Base-by-base conservation (phyloP, 371 early-diverging fungal genomes). In the Cokeromyces recurvatus region DNA sequence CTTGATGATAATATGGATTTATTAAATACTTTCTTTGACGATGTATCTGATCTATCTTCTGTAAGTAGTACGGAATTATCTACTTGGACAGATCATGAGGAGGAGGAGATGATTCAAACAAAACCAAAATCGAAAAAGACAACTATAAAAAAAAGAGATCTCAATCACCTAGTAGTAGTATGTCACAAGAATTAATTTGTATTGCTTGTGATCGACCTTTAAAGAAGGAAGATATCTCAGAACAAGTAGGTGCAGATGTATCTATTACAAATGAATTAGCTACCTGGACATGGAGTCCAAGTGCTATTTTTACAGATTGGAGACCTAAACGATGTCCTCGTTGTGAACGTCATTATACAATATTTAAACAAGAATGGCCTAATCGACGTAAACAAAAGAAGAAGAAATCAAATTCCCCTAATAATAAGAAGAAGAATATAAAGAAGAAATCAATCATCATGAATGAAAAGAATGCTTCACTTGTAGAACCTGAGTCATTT, bases 281-380 rank as follows among this genome's bases (percentile, higher is more conserved):
- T 7, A 74, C 74, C n/a, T 74, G 74, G 74, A 61, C 68, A 4
- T 74, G 74, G 74, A 74, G 63, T 21, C 74, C 74, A 3, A 70
- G 74, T 41, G 71, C 68, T 8, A 48, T 57, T 4, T 74, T 74
- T 38, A 62, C 61, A 2, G 64, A 67, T 29, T 74, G 74, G 74
- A 38, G 44, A 15, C 70, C 68, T 1, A 54, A 67, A 35, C 57
- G 74, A 14, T 74, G 74, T 36, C 70, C 74, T 36, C 53, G 74
- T 8, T 74, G 74, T 32, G 74, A 74, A 51, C 60, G 74, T 11
- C 74, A 74, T 42, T 58, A 39, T 44, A 49, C 49, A 11, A 58
- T 74, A 3, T 74, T 65, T 53, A 46, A 42, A 8, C 68, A 70
- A 25, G 74, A 74, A 59, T 74, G 74, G 74, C 74, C 74, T 3